These are phyloP conservation scores for Hondaea fermentalgiana DNA, from an alignment of 108 stramenopile genomes.

Conservation along the genomic window DNA sequence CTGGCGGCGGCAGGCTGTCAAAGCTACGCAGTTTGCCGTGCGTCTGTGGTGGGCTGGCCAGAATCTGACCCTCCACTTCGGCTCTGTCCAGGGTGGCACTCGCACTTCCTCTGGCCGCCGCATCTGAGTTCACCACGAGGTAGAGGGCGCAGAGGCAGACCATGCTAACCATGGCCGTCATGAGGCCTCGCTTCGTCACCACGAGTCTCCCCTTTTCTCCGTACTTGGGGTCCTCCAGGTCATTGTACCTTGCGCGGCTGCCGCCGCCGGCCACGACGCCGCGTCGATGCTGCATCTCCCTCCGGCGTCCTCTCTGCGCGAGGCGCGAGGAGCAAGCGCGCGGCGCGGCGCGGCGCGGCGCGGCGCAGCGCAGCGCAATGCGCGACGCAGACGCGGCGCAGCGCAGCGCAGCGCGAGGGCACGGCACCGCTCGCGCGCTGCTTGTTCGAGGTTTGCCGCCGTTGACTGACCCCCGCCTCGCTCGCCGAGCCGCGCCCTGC, in stretches of 20 bases:
- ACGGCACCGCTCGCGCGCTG: too few species aligned
- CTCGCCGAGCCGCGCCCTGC: too few species aligned
- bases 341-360: not conserved
- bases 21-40: not conserved
- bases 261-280: not conserved
- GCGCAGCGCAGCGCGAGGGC: too few species aligned
- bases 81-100: too few species aligned
- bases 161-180: not conserved
- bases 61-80: not conserved
- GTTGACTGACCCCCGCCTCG: too few species aligned
- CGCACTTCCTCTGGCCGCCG: not conserved
- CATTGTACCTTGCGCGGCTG: not conserved
- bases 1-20: not conserved
- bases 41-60: not conserved
- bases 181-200: not conserved
- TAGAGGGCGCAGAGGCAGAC: not conserved
- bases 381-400: too few species aligned
- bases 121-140: not conserved
- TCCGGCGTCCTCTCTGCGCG: not conserved
- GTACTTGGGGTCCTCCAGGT: constrained; percentile 1
- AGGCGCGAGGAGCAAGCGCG: not conserved
- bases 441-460: too few species aligned
- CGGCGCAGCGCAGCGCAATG: not conserved
- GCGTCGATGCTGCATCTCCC: not conserved
- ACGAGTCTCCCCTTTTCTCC: not conserved